phyloP scores from a whole-genome alignment of 306 rosid genomes.

The Begonia peltatifolia region DNA sequence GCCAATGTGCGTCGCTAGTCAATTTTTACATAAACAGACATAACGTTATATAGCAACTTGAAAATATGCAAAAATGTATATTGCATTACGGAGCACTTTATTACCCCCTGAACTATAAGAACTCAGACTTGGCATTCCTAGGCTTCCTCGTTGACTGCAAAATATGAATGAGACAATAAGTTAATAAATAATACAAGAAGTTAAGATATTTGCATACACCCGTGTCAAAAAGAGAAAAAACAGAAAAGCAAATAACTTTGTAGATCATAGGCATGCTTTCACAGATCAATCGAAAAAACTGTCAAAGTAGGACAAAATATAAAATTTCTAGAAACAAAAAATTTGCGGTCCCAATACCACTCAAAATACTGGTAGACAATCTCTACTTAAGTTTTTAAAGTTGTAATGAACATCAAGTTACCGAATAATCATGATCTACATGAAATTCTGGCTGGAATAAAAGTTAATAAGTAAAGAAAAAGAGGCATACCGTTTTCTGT shows the following conservation, averaged over 20 bases:
- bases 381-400: not conserved
- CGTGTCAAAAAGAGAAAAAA: too few species aligned
- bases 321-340: not conserved
- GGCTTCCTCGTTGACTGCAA: constrained; percentile 60
- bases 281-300: not conserved
- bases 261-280: not conserved
- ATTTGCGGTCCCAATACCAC: not conserved
- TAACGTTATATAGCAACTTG: not conserved
- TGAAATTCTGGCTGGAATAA: not conserved
- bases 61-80: not conserved
- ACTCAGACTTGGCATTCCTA: constrained; percentile 18
- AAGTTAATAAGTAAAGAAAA: not conserved
- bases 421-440: not conserved
- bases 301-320: not conserved
- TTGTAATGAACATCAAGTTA: not conserved
- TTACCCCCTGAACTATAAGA: constrained; percentile 40
- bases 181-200: not conserved
- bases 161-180: constrained; percentile 3
- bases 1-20: constrained; percentile 31
- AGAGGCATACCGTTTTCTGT: constrained; percentile 55
- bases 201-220: too few species aligned
- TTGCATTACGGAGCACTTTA: constrained; percentile 15
- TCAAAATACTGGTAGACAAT: not conserved
- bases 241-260: too few species aligned
- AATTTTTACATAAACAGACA: constrained; percentile 9